Conservation (phyloP, 805 yeast genomes). For the Grigorovia jiainica region DNA sequence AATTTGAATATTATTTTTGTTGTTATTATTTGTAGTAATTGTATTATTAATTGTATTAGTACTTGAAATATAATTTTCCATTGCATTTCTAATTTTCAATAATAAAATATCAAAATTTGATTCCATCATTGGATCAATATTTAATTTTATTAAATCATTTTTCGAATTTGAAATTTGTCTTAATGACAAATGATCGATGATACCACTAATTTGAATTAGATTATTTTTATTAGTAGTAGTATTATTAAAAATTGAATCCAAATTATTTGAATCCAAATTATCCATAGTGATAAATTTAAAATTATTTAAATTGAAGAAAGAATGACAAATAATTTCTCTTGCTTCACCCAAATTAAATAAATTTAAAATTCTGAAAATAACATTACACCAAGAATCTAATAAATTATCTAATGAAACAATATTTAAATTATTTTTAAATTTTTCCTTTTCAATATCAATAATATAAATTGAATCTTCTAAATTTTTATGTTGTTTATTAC, state of each 20-base stretch:
- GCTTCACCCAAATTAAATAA: slow-evolving; percentile 41
- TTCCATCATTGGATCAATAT: not conserved
- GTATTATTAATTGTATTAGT: not conserved
- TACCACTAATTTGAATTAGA: slow-evolving; percentile 49
- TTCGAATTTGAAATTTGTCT: not conserved
- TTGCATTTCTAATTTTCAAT: not conserved
- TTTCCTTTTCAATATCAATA: slow-evolving; percentile 9
- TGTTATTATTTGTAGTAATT: not conserved
- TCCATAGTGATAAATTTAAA: not conserved
- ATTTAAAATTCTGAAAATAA: slow-evolving; percentile 33
- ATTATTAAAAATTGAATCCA: not conserved
- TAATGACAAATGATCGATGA: slow-evolving; percentile 44
- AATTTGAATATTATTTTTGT: slow-evolving; percentile 13
- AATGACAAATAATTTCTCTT: slow-evolving; percentile 54
- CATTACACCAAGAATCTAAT: slow-evolving; percentile 34
- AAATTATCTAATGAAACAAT: slow-evolving; percentile 12
- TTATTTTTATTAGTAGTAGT: slow-evolving; percentile 12
- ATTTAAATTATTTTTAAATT: slow-evolving; percentile 13
- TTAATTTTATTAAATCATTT: not conserved
- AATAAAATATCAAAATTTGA: not conserved
- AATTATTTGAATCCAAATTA: not conserved
- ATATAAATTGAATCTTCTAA: slow-evolving; percentile 43
- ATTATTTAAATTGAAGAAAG: slow-evolving; percentile 32
- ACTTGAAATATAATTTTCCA: not conserved
- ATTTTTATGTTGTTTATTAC: slow-evolving; percentile 37